Conservation (phyloP, 1,139 yeast genomes). For the Scheffersomyces insectosa region DNA sequence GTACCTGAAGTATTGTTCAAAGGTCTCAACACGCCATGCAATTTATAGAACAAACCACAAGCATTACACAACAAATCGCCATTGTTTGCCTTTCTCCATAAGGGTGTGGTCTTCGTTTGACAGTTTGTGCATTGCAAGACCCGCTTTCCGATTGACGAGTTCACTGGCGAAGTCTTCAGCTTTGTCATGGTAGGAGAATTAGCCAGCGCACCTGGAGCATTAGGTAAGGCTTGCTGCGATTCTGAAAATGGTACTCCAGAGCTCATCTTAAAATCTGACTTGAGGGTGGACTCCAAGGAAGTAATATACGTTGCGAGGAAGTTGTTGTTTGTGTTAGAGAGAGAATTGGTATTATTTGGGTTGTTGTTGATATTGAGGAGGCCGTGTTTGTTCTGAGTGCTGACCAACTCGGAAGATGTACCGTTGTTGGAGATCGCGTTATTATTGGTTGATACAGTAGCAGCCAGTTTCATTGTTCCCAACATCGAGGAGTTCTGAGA, state of each 20-base stretch:
- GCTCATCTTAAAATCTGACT: slow-evolving; percentile 23
- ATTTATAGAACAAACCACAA: slow-evolving; percentile 47
- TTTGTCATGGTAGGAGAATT: slow-evolving; percentile 3
- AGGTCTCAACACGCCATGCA: slow-evolving; percentile 49
- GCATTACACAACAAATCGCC: slow-evolving; percentile 51
- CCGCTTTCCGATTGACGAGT: slow-evolving; percentile 15
- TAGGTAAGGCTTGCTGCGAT: slow-evolving; percentile 4
- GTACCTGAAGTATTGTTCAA: slow-evolving; percentile 20
- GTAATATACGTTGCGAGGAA: slow-evolving; percentile 43
- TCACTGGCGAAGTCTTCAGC: slow-evolving; percentile 4
- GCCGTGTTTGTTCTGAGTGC: slow-evolving; percentile 1
- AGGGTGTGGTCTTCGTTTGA: slow-evolving; percentile 47
- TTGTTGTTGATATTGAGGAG: not conserved
- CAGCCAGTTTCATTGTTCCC: slow-evolving; percentile 9
- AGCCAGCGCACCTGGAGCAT: not conserved
- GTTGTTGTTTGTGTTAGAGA: slow-evolving; percentile 13
- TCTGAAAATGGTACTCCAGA: no score
- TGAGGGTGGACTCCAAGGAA: slow-evolving; percentile 39
- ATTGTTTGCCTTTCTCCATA: slow-evolving; percentile 47
- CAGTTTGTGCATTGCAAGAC: slow-evolving; percentile 45
- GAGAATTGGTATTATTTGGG: not conserved
- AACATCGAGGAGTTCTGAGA: slow-evolving; percentile 14
- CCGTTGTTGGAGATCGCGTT: no score
- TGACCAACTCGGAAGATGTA: no score
- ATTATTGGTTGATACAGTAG: slow-evolving; percentile 5